Percentiles rank a stretch among this genome's conserved stretches.
Conservation (phyloP, 2,329 filamentous ascomycete species). For the Nothopassalora personata region DNA sequence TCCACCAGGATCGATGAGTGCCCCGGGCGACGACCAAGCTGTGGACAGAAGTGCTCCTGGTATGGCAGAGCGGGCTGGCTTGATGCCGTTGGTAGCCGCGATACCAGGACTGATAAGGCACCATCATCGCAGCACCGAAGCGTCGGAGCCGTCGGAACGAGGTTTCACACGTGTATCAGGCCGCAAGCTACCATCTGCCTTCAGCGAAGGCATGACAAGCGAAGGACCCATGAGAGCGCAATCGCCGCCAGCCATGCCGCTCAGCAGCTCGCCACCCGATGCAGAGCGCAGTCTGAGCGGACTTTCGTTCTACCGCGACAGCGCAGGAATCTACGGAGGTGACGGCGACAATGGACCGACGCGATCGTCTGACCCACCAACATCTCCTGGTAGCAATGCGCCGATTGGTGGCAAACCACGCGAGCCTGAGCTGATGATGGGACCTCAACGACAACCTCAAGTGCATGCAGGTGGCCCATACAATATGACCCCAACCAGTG, state of each 20-base stretch:
- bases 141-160: slow-evolving; percentile 32
- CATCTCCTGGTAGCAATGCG: slow-evolving; percentile 11
- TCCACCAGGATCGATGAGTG: slow-evolving; percentile 18
- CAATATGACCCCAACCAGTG: slow-evolving; percentile 17
- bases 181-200: slow-evolving; percentile 45
- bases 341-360: slow-evolving; percentile 22
- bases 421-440: slow-evolving; percentile 25
- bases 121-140: slow-evolving; percentile 25
- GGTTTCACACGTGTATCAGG: slow-evolving; percentile 46
- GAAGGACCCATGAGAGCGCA: slow-evolving; percentile 14
- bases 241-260: slow-evolving; percentile 16
- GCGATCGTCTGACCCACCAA: slow-evolving; percentile 7
- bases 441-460: slow-evolving; percentile 31
- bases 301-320: slow-evolving; percentile 43
- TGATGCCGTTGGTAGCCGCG: slow-evolving; percentile 34
- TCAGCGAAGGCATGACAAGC: slow-evolving; percentile 45
- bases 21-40: slow-evolving; percentile 10
- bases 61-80: slow-evolving; percentile 38
- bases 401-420: slow-evolving; percentile 6
- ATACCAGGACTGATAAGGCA: slow-evolving; percentile 36
- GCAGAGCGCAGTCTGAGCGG: slow-evolving; percentile 26
- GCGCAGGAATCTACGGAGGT: slow-evolving; percentile 39
- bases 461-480: slow-evolving; percentile 31
- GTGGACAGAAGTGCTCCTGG: slow-evolving; percentile 25
- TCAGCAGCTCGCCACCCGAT: slow-evolving; percentile 14